phyloP scores from a whole-genome alignment of 139 green algal species.

The Haematococcus lacustris region DNA sequence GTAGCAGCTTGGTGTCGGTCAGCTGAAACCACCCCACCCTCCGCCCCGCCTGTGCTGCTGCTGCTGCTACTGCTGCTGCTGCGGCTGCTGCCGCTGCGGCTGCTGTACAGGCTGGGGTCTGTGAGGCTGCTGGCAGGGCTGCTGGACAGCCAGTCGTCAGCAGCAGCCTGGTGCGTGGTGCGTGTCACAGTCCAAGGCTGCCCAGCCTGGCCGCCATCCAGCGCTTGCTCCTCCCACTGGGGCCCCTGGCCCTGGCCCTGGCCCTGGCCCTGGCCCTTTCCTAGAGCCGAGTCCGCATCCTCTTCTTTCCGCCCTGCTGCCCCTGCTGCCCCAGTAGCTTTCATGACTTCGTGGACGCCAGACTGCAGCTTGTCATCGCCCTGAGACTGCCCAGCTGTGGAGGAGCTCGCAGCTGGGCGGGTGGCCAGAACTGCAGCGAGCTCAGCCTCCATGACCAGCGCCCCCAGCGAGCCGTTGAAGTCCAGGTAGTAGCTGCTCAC shows the following conservation, averaged over 20 bases:
- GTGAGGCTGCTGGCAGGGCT: neutral
- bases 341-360: too few relatives aligned
- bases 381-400: too few relatives aligned
- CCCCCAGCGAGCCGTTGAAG: conserved; percentile 68
- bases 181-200: neutral
- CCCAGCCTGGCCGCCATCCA: neutral
- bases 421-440: conserved; percentile 7
- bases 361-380: neutral
- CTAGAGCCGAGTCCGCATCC: neutral
- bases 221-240: neutral
- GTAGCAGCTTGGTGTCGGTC: too few relatives aligned
- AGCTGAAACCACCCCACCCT: too few relatives aligned
- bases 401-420: too few relatives aligned
- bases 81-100: neutral
- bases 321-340: too few relatives aligned
- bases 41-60: neutral
- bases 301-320: neutral
- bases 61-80: neutral
- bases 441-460: conserved; percentile 55
- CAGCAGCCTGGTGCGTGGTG: neutral
- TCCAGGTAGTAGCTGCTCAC: conserved; percentile 48
- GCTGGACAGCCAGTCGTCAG: neutral
- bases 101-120: neutral
- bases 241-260: neutral
- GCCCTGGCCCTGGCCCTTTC: neutral